Percentiles rank a stretch among this genome's conserved stretches.
phyloP scores from a whole-genome alignment of 495 filamentous ascomycete species.

The Neurospora sublineolata region DNA sequence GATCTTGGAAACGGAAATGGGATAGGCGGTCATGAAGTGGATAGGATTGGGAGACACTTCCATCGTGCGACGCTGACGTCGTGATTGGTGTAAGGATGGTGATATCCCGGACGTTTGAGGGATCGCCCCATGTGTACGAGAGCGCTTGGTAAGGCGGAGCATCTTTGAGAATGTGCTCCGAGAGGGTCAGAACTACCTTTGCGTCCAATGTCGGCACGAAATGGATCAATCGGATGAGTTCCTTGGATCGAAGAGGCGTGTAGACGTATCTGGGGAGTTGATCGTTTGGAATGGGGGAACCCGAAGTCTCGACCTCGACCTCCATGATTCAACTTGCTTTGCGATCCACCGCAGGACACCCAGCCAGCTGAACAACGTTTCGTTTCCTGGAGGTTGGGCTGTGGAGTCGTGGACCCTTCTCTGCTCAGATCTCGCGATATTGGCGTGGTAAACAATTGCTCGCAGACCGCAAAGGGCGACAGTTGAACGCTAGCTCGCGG shows the following conservation, averaged over 20 bases:
- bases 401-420: neutral
- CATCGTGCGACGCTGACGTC: neutral
- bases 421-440: neutral
- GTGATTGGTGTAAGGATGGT: neutral
- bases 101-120: neutral
- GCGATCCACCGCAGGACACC: neutral
- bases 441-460: neutral
- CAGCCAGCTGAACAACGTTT: neutral
- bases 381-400: neutral
- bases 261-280: neutral
- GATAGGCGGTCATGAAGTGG: neutral
- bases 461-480: neutral
- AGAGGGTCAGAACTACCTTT: neutral
- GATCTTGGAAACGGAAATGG: neutral
- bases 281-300: neutral
- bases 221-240: neutral
- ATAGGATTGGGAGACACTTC: neutral
- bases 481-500: neutral
- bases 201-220: neutral
- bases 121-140: slow-evolving; percentile 2
- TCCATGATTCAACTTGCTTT: neutral
- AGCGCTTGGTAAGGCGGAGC: neutral
- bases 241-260: neutral
- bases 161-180: neutral
- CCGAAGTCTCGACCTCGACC: neutral